Evolutionary conservation across 345 rosid species (phyloP), one percentile per base, ranked within the genome.

Genomic region (Clarkia xantiana): DNA sequence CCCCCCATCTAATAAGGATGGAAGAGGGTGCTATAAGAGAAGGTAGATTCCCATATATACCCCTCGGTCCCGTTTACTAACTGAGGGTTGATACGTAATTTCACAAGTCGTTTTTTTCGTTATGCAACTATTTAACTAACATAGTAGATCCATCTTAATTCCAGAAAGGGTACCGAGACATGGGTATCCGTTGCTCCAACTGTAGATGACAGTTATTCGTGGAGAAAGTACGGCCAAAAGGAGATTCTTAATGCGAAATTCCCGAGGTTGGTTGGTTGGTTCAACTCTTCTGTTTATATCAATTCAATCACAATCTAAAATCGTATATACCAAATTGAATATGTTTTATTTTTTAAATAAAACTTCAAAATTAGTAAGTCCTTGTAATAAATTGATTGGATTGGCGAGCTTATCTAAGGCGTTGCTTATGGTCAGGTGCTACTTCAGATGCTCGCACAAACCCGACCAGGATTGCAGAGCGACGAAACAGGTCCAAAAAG

Each of bases 181-280:
- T 52, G 72, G 72, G 67, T 64, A 2, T 22, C 20, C 12, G 62
- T 58, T 20, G 58, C 80, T 14, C 13, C 72, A 14, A 40, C 61
- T 12, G 9, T 42, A 14, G 82, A 74, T 6, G 97, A 89, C 23
- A 64, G 62, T 54, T 66, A 62, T 57, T 67, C 80, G 12, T 89
- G 97, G 97, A 85, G 97, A 58, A 89, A 89, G 52, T 89, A 89
- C 56, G 97, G 97, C 12, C 97, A 89, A 54, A 89, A 89, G 49
- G 65, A 53, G 45, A 89, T 89, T 42, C 85, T 80, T 47, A 71
- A 85, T 65, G 52, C 87, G 18, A 74, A 64, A 44, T 55, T 67
- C 57, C 95, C 94, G 57, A 85, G 97, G 97, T 89, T 29, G 3
- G 25, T 2, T 22, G 97, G 97, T 89, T 29, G 3, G 25, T 2